These are phyloP conservation scores for Colletotrichum sp. DNA, from an alignment of 2,329 filamentous ascomycete species.

Conservation along the genomic window DNA sequence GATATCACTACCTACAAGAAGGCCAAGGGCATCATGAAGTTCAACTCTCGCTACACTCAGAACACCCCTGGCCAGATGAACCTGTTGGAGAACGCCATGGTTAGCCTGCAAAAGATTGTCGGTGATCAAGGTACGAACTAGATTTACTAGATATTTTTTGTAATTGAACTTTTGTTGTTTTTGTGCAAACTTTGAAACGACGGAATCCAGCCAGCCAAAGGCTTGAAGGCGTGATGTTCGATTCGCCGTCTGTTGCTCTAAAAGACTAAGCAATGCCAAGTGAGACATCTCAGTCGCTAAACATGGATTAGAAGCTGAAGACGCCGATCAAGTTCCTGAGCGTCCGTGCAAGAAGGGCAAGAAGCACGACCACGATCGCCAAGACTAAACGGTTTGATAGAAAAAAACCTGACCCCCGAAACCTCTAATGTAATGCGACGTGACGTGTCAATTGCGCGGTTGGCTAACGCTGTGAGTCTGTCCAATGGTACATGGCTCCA, in stretches of 20 bases:
- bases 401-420: background rate
- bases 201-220: background rate
- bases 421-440: background rate
- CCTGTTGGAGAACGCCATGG: slow-evolving; percentile 34
- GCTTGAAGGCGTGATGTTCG: background rate
- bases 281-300: slow-evolving; percentile 3
- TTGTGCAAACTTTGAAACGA: background rate
- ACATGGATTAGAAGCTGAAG: background rate
- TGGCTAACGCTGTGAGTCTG: background rate
- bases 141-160: background rate
- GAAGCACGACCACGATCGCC: background rate
- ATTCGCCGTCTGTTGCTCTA: background rate
- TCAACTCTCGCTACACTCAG: slow-evolving; percentile 61
- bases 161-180: background rate
- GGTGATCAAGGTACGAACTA: slow-evolving; percentile 4
- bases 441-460: background rate
- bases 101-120: slow-evolving; percentile 2
- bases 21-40: slow-evolving; percentile 59
- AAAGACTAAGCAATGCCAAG: background rate
- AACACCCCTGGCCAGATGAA: slow-evolving; percentile 51
- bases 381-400: background rate
- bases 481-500: background rate
- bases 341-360: slow-evolving; percentile 6
- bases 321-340: background rate
- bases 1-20: slow-evolving; percentile 54